phyloP scores from a whole-genome alignment of 129 eudicot genomes.

The Scalesia atractyloides region DNA sequence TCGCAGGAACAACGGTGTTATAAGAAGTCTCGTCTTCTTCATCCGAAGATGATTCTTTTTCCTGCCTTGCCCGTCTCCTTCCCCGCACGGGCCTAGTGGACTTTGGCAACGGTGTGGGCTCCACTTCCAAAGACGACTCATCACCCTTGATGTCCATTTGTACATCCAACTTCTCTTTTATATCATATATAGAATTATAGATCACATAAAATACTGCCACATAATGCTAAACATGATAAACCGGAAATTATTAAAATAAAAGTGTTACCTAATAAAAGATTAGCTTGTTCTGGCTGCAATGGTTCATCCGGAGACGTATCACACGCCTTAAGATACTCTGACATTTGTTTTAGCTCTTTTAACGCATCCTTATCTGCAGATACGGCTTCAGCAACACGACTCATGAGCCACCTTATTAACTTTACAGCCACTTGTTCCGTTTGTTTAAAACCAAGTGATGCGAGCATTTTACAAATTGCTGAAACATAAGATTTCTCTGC shows the following conservation, averaged over 20 bases:
- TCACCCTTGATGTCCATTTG: conserved; percentile 43
- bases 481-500: conserved; percentile 79
- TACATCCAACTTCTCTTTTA: conserved; percentile 61
- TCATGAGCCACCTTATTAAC: conserved; percentile 64
- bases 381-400: conserved; percentile 50
- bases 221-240: neutral
- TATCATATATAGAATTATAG: neutral
- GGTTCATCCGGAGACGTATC: conserved; percentile 66
- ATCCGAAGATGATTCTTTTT: conserved; percentile 54
- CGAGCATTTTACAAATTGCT: conserved; percentile 68
- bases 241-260: neutral
- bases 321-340: conserved; percentile 54
- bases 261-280: conserved; percentile 60
- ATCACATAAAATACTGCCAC: conserved; percentile 11
- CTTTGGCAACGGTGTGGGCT: conserved; percentile 73
- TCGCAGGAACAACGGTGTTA: conserved; percentile 48
- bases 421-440: conserved; percentile 69
- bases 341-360: conserved; percentile 74
- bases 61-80: conserved; percentile 56
- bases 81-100: conserved; percentile 49
- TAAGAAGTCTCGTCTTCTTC: conserved; percentile 62
- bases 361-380: conserved; percentile 68
- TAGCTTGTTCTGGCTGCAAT: conserved; percentile 53
- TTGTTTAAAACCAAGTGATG: conserved; percentile 55
- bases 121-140: conserved; percentile 44